Evolutionary conservation across 2,329 filamentous ascomycete genomes (phyloP), one percentile per base, ranked within the genome.

Genomic region (Arthrobotrys musiformis): DNA sequence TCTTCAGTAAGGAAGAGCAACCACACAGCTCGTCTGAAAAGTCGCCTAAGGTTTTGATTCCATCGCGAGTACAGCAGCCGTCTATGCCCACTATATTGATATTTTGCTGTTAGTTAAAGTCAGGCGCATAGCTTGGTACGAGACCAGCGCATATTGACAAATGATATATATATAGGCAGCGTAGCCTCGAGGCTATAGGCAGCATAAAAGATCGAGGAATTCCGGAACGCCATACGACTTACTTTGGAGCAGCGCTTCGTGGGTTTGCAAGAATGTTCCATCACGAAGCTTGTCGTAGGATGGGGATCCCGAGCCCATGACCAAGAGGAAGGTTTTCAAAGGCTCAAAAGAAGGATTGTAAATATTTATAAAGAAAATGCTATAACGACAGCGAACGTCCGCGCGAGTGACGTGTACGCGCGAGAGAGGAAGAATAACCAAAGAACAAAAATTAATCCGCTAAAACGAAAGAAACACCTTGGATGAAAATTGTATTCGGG

Each of bases 391-490:
- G n/a, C n/a, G n/a, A n/a, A n/a, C n/a, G n/a, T n/a, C n/a, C n/a
- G n/a, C n/a, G n/a, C n/a, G n/a, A n/a, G n/a, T n/a, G n/a, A n/a
- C n/a, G n/a, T n/a, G n/a, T n/a, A n/a, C n/a, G n/a, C n/a, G n/a
- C n/a, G n/a, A n/a, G n/a, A n/a, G n/a, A n/a, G n/a, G n/a, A n/a
- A n/a, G n/a, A n/a, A n/a, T n/a, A n/a, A n/a, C n/a, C n/a, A n/a
- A n/a, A n/a, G n/a, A n/a, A n/a, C n/a, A n/a, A n/a, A n/a, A n/a
- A n/a, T n/a, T n/a, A n/a, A n/a, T n/a, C n/a, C n/a, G n/a, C n/a
- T n/a, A n/a, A 42, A 68, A 60, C 24, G 64, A 68, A 68, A 30
- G 40, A 26, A 50, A 2, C 26, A 26, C 6, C 13, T 52, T n/a
- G 15, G 11, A 19, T 2, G 11, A 8, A 42, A 5, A 8, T 17